These are phyloP conservation scores for Exophiala calicioides DNA, from an alignment of 2,329 filamentous ascomycete species.

Conservation along the genomic window DNA sequence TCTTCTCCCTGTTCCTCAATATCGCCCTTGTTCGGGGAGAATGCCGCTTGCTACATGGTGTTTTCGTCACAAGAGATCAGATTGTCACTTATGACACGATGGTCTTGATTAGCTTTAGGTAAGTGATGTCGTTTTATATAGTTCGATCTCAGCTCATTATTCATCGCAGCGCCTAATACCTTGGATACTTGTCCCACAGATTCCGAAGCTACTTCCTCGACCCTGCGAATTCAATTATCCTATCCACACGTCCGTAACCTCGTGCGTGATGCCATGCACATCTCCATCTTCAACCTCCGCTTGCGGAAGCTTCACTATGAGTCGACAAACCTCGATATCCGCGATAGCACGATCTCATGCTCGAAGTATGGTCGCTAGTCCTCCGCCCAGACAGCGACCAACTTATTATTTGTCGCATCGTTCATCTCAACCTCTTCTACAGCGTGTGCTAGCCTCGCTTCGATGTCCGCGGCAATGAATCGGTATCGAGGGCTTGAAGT, in stretches of 20 bases:
- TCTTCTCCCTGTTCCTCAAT: conserved; percentile 62
- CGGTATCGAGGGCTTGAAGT: conserved; percentile 67
- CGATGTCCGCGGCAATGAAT: conserved; percentile 65
- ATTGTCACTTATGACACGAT: conserved; percentile 57
- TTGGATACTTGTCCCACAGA: conserved; percentile 65
- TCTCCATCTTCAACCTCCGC: background rate
- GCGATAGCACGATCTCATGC: conserved; percentile 4
- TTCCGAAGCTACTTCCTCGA: conserved; percentile 60
- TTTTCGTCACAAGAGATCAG: conserved; percentile 46
- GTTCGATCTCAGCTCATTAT: background rate
- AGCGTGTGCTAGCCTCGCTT: conserved; percentile 63
- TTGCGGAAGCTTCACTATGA: background rate
- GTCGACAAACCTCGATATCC: background rate
- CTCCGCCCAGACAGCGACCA: conserved; percentile 62
- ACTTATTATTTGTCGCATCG: too few relatives aligned
- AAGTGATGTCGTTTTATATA: conserved; percentile 29
- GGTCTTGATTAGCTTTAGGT: conserved; percentile 62
- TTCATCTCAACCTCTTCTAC: conserved; percentile 57
- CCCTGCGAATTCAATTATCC: background rate
- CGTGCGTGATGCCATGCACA: background rate
- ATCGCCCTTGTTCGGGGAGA: conserved; percentile 62
- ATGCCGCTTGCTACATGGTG: conserved; percentile 45
- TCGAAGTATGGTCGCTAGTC: conserved; percentile 60
- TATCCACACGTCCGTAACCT: background rate
- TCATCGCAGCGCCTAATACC: conserved; percentile 53